A percentile compares a stretch with the other conserved stretches of the same genome.
These are phyloP conservation scores for Candida namnaoensis DNA, from an alignment of 805 yeast species.

Conservation along the genomic window DNA sequence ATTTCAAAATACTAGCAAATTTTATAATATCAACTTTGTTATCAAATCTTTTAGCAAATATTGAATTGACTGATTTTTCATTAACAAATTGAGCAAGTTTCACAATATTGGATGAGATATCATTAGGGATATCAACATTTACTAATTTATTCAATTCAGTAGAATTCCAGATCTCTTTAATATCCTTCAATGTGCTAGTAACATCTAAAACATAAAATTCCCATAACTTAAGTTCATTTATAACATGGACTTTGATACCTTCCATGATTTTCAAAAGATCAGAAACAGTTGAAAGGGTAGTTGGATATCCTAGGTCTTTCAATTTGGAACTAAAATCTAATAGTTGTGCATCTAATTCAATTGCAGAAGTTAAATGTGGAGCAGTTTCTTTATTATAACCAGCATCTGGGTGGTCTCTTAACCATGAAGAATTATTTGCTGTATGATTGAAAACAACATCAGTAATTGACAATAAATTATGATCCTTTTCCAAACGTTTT, in stretches of 20 bases:
- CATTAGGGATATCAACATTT: constrained; percentile 35
- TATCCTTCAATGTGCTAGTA: constrained; percentile 24
- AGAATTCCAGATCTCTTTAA: constrained; percentile 28
- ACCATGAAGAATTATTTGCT: constrained; percentile 84
- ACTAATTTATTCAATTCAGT: constrained; percentile 11
- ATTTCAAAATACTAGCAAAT: constrained; percentile 44
- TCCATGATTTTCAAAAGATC: constrained; percentile 59
- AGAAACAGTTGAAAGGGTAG: constrained; percentile 34
- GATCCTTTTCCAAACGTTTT: constrained; percentile 35
- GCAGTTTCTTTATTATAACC: constrained; percentile 86
- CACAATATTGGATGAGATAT: constrained; percentile 27
- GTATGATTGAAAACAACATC: constrained; percentile 96
- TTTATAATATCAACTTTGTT: constrained; percentile 43
- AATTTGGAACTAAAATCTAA: constrained; percentile 56
- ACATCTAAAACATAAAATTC: constrained; percentile 76
- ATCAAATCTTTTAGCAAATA: constrained; percentile 37
- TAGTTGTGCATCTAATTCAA: constrained; percentile 69
- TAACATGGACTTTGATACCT: constrained; percentile 60
- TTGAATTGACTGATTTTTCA: constrained; percentile 26
- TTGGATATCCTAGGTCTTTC: constrained; percentile 52
- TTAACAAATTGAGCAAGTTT: constrained; percentile 41
- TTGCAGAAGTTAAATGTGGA: constrained; percentile 80
- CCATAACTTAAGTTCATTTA: constrained; percentile 70
- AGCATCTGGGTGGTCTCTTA: constrained; percentile 77
- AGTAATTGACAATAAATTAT: constrained; percentile 68